These are phyloP conservation scores for Aspergillus thermomutatus DNA, from an alignment of 2,329 filamentous ascomycete species.

Conservation along the genomic window DNA sequence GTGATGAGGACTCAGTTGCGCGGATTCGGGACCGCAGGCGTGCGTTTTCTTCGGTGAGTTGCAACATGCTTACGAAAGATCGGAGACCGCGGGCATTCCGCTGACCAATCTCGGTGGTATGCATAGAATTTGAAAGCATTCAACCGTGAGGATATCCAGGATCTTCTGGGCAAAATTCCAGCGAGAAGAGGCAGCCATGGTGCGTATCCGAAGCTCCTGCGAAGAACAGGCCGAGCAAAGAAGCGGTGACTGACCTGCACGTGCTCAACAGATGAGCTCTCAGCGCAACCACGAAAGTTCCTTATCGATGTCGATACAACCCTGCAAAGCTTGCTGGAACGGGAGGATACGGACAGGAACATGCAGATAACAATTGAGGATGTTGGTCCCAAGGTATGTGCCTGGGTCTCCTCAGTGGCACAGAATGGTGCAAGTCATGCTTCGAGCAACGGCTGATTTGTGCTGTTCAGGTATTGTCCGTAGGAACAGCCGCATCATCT, in stretches of 20 bases:
- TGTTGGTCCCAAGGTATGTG: conserved; percentile 74
- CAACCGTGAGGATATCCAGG: conserved; percentile 34
- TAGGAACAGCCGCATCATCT: conserved; percentile 81
- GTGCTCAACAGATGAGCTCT: conserved; percentile 63
- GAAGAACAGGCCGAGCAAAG: not conserved
- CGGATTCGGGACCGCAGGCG: conserved; percentile 46
- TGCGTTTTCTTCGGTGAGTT: conserved; percentile 55
- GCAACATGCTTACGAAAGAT: conserved; percentile 6
- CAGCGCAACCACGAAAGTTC: conserved; percentile 70
- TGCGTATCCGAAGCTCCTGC: conserved; percentile 18
- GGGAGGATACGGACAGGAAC: conserved; percentile 91
- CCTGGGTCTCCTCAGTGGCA: not conserved
- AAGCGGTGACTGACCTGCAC: conserved; percentile 11
- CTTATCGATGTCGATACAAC: conserved; percentile 84
- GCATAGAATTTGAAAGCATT: conserved; percentile 35
- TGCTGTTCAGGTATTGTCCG: conserved; percentile 65
- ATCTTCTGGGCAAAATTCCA: conserved; percentile 31
- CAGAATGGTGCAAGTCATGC: not conserved
- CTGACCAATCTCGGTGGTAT: conserved; percentile 7
- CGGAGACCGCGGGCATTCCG: conserved; percentile 12
- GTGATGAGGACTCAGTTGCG: conserved; percentile 47
- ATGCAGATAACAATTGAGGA: conserved; percentile 98
- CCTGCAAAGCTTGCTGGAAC: conserved; percentile 70
- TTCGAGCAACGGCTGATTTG: conserved; percentile 20
- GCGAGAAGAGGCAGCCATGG: conserved; percentile 45